Evolutionary conservation across 495 filamentous ascomycete species (phyloP), one percentile per base, ranked within the genome.

Genomic region (Poronia punctata): DNA sequence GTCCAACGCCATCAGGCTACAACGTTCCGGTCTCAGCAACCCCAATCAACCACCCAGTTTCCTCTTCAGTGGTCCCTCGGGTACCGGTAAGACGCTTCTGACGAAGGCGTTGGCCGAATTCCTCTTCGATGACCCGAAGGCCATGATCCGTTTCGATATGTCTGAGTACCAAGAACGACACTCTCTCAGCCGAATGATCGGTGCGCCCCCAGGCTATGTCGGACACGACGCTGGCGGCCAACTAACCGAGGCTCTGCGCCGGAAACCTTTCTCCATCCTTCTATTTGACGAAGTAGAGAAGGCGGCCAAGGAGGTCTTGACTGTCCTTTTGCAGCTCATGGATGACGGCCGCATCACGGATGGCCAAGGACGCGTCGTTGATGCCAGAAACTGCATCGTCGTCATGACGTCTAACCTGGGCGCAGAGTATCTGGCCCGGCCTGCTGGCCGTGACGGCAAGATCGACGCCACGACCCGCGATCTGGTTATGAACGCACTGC

Each of bases 91-190:
- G 68, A 98, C 92, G 2, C 69, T 98, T 9, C 80, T 98, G 33
- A 95, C 89, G 42, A 98, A 98, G 63, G 88, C 88, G 7, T 74
- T 98, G 7, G 92, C 92, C 30, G 92, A 98, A 60, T 98, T 98
- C 71, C 74, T 98, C 24, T 98, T 98, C 65, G 92, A 98, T 57
- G 92, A 98, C 54, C 73, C 92, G 11, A 95, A 95, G 71, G 68
- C 88, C 12, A 98, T 98, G 92, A 94, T 98, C 56, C 86, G 92
- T 11, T 89, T 98, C 69, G 92, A 98, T 64, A 98, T 98, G 92
- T 97, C 92, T 6, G 92, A 98, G 60, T 98, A 98, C 64, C 93
- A 97, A 64, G 92, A 98, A 64, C 84, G 89, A 7, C 92, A 98
- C 64, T 86, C 89, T 1, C 79, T 98, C 17, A 93, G 86, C 53